Conservation (phyloP, 345 rosid species). For the Eutrema japonicum region DNA sequence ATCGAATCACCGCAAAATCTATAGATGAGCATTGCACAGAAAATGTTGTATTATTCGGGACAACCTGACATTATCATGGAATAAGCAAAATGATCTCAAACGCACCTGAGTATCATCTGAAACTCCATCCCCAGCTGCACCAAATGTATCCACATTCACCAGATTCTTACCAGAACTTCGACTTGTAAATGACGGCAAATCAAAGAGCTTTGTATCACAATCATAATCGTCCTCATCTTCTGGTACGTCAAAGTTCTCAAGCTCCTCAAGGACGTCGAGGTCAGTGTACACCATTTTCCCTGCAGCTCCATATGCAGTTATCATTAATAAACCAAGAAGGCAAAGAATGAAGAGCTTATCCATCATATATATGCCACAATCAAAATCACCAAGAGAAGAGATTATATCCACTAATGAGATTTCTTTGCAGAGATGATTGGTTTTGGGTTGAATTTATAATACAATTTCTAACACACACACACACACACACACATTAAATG, state of each 20-base stretch:
- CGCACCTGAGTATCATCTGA: constrained; percentile 93
- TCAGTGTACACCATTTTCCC: constrained; percentile 51
- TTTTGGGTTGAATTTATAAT: constrained; percentile 58
- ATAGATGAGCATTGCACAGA: too few relatives aligned
- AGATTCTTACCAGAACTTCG: constrained; percentile 65
- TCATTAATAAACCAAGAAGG: constrained; percentile 58
- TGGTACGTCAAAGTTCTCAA: constrained; percentile 59
- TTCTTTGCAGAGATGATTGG: constrained; percentile 48
- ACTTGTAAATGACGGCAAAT: constrained; percentile 57
- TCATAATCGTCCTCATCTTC: constrained; percentile 57
- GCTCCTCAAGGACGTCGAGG: constrained; percentile 53
- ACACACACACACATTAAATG: too few relatives aligned
- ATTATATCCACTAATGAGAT: constrained; percentile 38
- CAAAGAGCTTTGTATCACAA: constrained; percentile 45
- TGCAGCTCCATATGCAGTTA: constrained; percentile 60
- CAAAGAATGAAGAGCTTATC: constrained; percentile 56
- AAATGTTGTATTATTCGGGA: background rate
- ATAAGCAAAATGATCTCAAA: constrained; percentile 19
- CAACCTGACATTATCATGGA: constrained; percentile 20
- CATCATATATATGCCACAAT: constrained; percentile 51
- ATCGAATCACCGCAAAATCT: too few relatives aligned
- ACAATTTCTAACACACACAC: too few relatives aligned
- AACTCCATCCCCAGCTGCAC: constrained; percentile 92
- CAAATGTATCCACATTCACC: constrained; percentile 94
- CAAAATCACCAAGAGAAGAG: constrained; percentile 28